Evolutionary conservation across 108 stramenopile genomes (phyloP).

Genomic region (Mediolabrus comicus): DNA sequence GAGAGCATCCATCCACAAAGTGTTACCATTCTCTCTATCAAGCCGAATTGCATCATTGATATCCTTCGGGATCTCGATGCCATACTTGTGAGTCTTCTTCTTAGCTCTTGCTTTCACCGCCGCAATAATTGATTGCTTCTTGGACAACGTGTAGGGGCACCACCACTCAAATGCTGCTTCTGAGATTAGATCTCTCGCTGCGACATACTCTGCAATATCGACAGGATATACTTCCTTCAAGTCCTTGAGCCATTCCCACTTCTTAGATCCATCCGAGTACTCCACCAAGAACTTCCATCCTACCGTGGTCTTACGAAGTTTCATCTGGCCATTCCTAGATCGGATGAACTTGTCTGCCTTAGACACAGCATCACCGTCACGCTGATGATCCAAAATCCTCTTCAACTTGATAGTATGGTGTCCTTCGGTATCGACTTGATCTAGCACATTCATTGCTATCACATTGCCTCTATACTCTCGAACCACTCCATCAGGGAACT

Average conservation of each 20-base stretch:
- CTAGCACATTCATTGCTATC: conserved; percentile 52
- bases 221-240: conserved; percentile 62
- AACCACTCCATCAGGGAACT: conserved; percentile 52
- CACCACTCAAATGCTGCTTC: conserved; percentile 63
- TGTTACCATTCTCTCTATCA: conserved; percentile 49
- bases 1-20: conserved; percentile 41
- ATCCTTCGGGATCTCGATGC: conserved; percentile 43
- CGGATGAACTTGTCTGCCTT: conserved; percentile 1
- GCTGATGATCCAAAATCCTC: conserved; percentile 15
- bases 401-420: conserved; percentile 13
- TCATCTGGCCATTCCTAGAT: background rate
- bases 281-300: conserved; percentile 52
- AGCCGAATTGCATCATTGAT: conserved; percentile 45
- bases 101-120: conserved; percentile 10
- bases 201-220: conserved; percentile 59
- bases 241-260: conserved; percentile 29
- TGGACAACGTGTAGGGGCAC: conserved; percentile 31
- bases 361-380: background rate
- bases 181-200: conserved; percentile 4
- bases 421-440: conserved; percentile 40
- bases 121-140: conserved; percentile 20
- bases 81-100: conserved; percentile 40
- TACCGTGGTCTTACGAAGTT: conserved; percentile 25
- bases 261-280: conserved; percentile 42
- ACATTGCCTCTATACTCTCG: conserved; percentile 53